Percentiles rank a stretch among this genome's conserved stretches.
Conservation (phyloP, 768 basidiomycete genomes). For the Kwoniella shandongensis region DNA sequence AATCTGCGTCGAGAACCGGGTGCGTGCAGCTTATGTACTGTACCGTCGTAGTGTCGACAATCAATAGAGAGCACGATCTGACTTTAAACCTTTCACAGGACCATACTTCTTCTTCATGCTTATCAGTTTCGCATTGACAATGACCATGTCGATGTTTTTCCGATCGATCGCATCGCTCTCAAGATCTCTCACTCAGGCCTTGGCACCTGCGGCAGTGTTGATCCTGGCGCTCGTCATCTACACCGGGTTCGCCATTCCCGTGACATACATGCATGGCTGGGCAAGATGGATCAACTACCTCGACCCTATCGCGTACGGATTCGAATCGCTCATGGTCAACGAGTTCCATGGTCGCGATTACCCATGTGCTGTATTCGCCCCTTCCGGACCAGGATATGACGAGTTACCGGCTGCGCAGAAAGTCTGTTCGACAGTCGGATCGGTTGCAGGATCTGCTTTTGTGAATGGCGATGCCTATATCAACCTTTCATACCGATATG, state of each 20-base stretch:
- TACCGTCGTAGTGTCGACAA: too few relatives aligned
- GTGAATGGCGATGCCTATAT: slow-evolving; percentile 44
- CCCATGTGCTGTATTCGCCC: slow-evolving; percentile 48
- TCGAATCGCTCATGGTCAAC: slow-evolving; percentile 78
- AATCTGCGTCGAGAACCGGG: slow-evolving; percentile 57
- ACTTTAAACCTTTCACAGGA: slow-evolving; percentile 14
- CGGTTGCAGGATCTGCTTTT: slow-evolving; percentile 34
- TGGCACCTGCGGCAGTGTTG: slow-evolving; percentile 64
- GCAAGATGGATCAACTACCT: slow-evolving; percentile 63
- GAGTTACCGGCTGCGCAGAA: slow-evolving; percentile 21
- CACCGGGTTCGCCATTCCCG: slow-evolving; percentile 59
- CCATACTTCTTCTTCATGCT: slow-evolving; percentile 59
- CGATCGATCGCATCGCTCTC: slow-evolving; percentile 65
- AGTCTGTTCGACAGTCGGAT: slow-evolving; percentile 48
- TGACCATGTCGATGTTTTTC: slow-evolving; percentile 60
- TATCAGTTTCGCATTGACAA: slow-evolving; percentile 62
- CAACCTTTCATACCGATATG: slow-evolving; percentile 11
- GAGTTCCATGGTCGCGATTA: slow-evolving; percentile 76
- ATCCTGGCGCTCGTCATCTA: slow-evolving; percentile 72
- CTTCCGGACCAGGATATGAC: slow-evolving; percentile 38
- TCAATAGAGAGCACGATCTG: not conserved
- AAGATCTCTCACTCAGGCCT: slow-evolving; percentile 65
- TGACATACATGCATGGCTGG: slow-evolving; percentile 54
- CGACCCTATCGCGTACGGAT: slow-evolving; percentile 73
- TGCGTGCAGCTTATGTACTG: slow-evolving; percentile 53